Evolutionary conservation across 2,329 filamentous ascomycete genomes (phyloP).

Genomic region (Diaporthe australafricana): DNA sequence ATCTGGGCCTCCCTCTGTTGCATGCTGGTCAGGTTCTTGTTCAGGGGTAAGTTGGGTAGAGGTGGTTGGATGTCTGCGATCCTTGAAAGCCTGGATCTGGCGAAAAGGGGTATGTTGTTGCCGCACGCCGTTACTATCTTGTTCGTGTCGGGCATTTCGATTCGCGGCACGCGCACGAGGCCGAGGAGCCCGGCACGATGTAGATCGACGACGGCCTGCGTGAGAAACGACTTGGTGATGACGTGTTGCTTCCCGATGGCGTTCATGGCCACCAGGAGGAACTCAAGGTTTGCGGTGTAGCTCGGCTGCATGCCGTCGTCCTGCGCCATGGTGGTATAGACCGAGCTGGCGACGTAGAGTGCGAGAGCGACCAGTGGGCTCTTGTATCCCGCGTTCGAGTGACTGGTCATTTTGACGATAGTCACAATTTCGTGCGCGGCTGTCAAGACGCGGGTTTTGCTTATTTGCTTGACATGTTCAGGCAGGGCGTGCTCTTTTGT

Average conservation of each 20-base stretch:
- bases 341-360: slow-evolving; percentile 85
- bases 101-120: slow-evolving; percentile 60
- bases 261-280: slow-evolving; percentile 83
- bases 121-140: slow-evolving; percentile 43
- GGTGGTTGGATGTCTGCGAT: slow-evolving; percentile 55
- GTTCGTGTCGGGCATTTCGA: slow-evolving; percentile 39
- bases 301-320: slow-evolving; percentile 66
- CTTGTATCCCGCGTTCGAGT: slow-evolving; percentile 74
- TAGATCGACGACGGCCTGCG: slow-evolving; percentile 86
- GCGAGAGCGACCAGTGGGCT: slow-evolving; percentile 85
- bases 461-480: slow-evolving; percentile 73
- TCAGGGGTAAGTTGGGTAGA: slow-evolving; percentile 57
- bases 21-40: slow-evolving; percentile 45
- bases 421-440: slow-evolving; percentile 87
- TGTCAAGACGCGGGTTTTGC: slow-evolving; percentile 78
- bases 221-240: slow-evolving; percentile 85
- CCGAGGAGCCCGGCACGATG: slow-evolving; percentile 52
- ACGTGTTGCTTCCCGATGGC: slow-evolving; percentile 78
- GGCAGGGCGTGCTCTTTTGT: slow-evolving; percentile 78
- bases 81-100: slow-evolving; percentile 55
- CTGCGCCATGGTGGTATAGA: slow-evolving; percentile 84
- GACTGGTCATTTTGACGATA: slow-evolving; percentile 83
- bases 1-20: background rate
- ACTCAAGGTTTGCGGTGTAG: slow-evolving; percentile 70
- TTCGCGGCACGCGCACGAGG: slow-evolving; percentile 30